Percentiles rank a stretch among this genome's conserved stretches.
These are phyloP conservation scores for Coemansia sp. DNA, from an alignment of 192 early-diverging fungal species.

Conservation along the genomic window DNA sequence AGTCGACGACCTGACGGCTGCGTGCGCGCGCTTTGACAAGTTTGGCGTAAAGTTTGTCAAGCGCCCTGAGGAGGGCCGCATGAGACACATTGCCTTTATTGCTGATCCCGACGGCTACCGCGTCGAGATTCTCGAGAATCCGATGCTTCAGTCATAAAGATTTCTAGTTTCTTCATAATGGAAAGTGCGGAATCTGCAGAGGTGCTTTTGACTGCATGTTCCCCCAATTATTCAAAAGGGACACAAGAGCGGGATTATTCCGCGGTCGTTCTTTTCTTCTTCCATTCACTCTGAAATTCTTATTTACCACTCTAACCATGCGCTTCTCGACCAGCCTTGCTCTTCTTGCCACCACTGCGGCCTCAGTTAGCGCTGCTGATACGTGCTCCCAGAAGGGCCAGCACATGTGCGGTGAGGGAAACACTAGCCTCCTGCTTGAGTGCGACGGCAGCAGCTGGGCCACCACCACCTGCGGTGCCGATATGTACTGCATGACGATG, in stretches of 20 bases:
- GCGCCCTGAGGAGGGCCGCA: conserved; percentile 68
- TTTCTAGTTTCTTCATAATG: background rate
- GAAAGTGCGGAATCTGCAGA: too few relatives aligned
- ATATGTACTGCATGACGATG: conserved; percentile 54
- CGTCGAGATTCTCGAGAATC: conserved; percentile 62
- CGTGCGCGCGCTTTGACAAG: conserved; percentile 72
- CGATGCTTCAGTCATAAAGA: conserved; percentile 19
- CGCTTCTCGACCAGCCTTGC: conserved; percentile 18
- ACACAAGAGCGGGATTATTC: background rate
- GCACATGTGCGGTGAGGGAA: conserved; percentile 17
- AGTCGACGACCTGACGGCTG: conserved; percentile 77
- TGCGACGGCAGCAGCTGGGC: conserved; percentile 33
- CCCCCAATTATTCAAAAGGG: background rate
- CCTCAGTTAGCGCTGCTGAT: conserved; percentile 16
- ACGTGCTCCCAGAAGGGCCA: conserved; percentile 15
- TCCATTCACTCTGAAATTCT: conserved; percentile 5
- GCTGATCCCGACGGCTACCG: conserved; percentile 85
- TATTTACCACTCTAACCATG: conserved; percentile 19
- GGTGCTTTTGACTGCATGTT: too few relatives aligned
- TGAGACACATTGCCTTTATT: conserved; percentile 85
- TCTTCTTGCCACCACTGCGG: conserved; percentile 17
- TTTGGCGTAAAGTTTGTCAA: conserved; percentile 76
- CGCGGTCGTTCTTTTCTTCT: conserved; percentile 7
- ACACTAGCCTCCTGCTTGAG: conserved; percentile 20
- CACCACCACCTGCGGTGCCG: conserved; percentile 13